Percentiles rank a stretch among this genome's conserved stretches.
These are phyloP conservation scores for Fusarium subglutinans DNA, from an alignment of 2,329 filamentous ascomycete species.

Conservation along the genomic window DNA sequence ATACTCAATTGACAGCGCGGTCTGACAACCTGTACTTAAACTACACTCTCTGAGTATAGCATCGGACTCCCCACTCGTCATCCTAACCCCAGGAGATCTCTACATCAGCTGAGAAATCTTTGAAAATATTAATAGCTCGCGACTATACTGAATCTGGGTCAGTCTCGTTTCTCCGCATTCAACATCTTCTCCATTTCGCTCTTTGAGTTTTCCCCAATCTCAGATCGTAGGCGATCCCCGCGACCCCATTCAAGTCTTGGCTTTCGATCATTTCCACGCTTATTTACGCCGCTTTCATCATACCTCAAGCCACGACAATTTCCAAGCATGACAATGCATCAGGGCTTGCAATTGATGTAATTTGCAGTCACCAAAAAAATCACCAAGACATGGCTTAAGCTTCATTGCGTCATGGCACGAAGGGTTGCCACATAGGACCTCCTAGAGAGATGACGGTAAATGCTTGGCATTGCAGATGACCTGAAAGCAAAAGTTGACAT, in stretches of 20 bases:
- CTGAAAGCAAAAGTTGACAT: too few relatives aligned
- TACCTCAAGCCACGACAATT: not conserved
- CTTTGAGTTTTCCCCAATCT: not conserved
- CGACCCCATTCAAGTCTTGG: not conserved
- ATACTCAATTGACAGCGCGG: not conserved
- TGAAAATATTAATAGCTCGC: not conserved
- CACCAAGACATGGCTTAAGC: not conserved
- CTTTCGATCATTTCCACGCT: not conserved
- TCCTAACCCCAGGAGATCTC: not conserved
- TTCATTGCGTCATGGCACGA: not conserved
- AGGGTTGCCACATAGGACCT: not conserved
- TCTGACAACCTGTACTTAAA: not conserved
- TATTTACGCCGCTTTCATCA: slow-evolving; percentile 11
- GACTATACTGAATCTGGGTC: not conserved
- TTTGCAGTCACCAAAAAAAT: not conserved
- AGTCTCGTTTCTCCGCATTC: not conserved
- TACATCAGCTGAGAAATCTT: not conserved
- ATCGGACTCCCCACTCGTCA: not conserved
- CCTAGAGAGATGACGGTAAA: not conserved
- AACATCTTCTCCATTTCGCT: not conserved
- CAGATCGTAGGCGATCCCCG: not conserved
- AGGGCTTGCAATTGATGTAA: not conserved
- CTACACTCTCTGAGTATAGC: not conserved
- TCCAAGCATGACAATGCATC: not conserved
- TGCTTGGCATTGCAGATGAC: not conserved